Evolutionary conservation across 2,329 filamentous ascomycete genomes (phyloP).

Genomic region (Hypoxylon rubiginosum): DNA sequence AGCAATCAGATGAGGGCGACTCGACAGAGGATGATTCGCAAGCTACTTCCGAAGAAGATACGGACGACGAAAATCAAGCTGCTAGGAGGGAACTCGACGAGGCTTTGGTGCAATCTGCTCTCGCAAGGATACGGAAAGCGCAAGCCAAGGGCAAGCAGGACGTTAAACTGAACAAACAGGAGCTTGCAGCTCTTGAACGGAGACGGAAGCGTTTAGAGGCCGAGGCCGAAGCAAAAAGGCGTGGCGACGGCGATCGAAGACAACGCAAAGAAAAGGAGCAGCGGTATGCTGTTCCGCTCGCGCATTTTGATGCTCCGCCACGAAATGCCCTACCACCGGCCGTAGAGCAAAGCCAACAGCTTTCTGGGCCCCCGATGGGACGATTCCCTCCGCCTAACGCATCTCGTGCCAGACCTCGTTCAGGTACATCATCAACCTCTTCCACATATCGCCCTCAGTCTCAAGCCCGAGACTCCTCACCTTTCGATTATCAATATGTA

Average conservation of each 20-base stretch:
- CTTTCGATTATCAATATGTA: conserved; percentile 63
- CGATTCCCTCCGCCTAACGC: conserved; percentile 64
- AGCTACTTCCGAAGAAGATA: conserved; percentile 62
- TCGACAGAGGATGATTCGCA: conserved; percentile 65
- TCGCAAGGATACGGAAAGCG: conserved; percentile 84
- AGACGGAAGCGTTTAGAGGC: conserved; percentile 71
- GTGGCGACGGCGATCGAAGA: conserved; percentile 54
- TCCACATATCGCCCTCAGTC: conserved; percentile 56
- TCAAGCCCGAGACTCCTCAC: conserved; percentile 57
- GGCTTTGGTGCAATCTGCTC: conserved; percentile 79
- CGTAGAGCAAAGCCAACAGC: conserved; percentile 54
- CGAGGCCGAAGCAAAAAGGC: conserved; percentile 60
- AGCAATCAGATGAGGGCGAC: conserved; percentile 59
- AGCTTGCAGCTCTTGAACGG: conserved; percentile 84
- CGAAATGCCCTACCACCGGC: conserved; percentile 57
- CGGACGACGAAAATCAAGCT: conserved; percentile 68
- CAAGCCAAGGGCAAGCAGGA: conserved; percentile 81
- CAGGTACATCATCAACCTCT: conserved; percentile 58
- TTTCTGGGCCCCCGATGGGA: conserved; percentile 61
- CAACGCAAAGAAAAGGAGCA: conserved; percentile 59
- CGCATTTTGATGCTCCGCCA: conserved; percentile 62
- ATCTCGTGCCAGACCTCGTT: conserved; percentile 58
- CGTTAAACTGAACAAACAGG: conserved; percentile 83
- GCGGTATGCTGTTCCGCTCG: conserved; percentile 66
- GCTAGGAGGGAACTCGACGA: conserved; percentile 78